A percentile compares a stretch with the other conserved stretches of the same genome.
phyloP scores from a whole-genome alignment of 2,329 filamentous ascomycete species.

The Epichloe typhina region DNA sequence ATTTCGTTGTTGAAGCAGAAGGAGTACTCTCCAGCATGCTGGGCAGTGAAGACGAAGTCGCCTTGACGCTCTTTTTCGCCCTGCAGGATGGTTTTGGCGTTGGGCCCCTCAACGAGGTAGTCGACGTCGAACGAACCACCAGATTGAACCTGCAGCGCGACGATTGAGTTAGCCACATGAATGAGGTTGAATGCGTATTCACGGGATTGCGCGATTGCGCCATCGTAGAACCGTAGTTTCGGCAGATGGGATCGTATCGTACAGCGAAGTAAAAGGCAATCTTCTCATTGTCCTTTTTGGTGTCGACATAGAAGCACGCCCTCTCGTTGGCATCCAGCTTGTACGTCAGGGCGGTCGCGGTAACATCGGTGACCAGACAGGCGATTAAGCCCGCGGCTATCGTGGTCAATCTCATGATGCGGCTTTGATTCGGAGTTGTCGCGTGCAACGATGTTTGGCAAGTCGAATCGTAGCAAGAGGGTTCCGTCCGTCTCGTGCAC shows the following conservation, averaged over 20 bases:
- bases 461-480: background rate
- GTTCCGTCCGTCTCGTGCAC: background rate
- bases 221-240: background rate
- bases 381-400: slow-evolving; percentile 57
- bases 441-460: slow-evolving; percentile 12
- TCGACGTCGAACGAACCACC: slow-evolving; percentile 96
- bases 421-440: slow-evolving; percentile 13
- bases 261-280: slow-evolving; percentile 86
- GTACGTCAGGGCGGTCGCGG: slow-evolving; percentile 89
- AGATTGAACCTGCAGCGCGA: slow-evolving; percentile 66
- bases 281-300: slow-evolving; percentile 75
- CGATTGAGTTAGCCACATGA: background rate
- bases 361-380: slow-evolving; percentile 54
- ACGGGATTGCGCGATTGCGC: background rate
- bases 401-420: slow-evolving; percentile 51
- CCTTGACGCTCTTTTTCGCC: slow-evolving; percentile 88
- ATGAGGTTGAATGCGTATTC: background rate
- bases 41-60: slow-evolving; percentile 94
- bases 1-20: slow-evolving; percentile 99
- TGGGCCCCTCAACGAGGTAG: slow-evolving; percentile 75
- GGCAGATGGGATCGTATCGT: slow-evolving; percentile 15
- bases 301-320: slow-evolving; percentile 83
- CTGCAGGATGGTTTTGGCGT: slow-evolving; percentile 67
- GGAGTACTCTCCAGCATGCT: slow-evolving; percentile 74
- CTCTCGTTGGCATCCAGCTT: slow-evolving; percentile 82